These are phyloP conservation scores for Penicillium roqueforti DNA, from an alignment of 495 filamentous ascomycete species.

Conservation along the genomic window DNA sequence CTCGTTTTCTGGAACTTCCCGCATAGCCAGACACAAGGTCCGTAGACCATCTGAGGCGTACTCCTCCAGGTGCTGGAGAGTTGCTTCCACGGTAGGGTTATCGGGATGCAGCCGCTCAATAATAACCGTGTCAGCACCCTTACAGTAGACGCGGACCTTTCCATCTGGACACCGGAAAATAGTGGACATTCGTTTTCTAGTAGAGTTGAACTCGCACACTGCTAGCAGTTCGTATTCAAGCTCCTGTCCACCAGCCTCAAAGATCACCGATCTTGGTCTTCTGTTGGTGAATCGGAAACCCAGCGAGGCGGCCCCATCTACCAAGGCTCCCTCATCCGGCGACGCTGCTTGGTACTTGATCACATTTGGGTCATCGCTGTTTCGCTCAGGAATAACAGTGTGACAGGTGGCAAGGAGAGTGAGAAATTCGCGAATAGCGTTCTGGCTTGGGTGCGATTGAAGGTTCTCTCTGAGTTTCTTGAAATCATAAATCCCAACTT, in stretches of 20 bases:
- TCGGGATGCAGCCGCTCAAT: conserved; percentile 74
- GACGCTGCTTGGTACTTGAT: conserved; percentile 99
- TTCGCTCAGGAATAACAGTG: conserved; percentile 92
- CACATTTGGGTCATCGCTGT: conserved; percentile 64
- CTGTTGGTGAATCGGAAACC: conserved; percentile 89
- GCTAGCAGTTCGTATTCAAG: conserved; percentile 87
- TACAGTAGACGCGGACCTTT: conserved; percentile 87
- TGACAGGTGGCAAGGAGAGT: conserved; percentile 87
- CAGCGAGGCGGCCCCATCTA: conserved; percentile 80
- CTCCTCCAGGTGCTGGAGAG: conserved; percentile 90
- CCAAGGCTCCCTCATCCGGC: conserved; percentile 93
- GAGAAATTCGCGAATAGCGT: conserved; percentile 85
- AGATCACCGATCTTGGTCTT: conserved; percentile 79
- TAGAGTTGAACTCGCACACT: conserved; percentile 98
- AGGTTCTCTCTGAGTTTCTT: conserved; percentile 69
- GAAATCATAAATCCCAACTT: conserved; percentile 85
- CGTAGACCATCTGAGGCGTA: conserved; percentile 95
- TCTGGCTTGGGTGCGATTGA: conserved; percentile 60
- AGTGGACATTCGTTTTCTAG: conserved; percentile 95
- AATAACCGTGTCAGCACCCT: conserved; percentile 98
- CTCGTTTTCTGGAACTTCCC: conserved; percentile 87
- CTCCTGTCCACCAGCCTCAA: conserved; percentile 65
- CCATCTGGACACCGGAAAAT: conserved; percentile 97
- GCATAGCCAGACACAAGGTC: conserved; percentile 92
- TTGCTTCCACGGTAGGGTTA: conserved; percentile 82